Base-by-base conservation (phyloP, 352 stramenopile genomes). In the Aphanomyces invadans region DNA sequence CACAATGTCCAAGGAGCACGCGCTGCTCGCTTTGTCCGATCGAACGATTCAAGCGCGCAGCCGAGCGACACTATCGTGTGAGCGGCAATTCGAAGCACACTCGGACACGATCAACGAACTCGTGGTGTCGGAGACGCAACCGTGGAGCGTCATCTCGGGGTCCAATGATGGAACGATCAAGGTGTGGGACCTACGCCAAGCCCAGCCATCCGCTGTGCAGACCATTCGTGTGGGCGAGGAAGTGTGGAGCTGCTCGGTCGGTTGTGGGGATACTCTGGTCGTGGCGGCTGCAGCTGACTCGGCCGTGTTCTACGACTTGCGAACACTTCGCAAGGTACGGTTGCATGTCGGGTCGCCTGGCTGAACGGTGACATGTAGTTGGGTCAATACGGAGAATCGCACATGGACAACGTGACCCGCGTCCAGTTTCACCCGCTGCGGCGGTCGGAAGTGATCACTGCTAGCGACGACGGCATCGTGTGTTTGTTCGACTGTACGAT, bases 381-480 rank as follows among this genome's bases (percentile, higher is more conserved):
- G 2, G 83, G 87, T 4, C 77, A 84, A 44, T 97, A 96, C 66
- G 81, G 79, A 23, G 89, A 97, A 63, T 94, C 86, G 70, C 87
- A 96, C 73, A 81, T 92, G 25, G 88, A 96, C 68, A 79, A 86
- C 36, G 77, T 97, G 52, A 97, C 89, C 36, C 81, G 90, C 45
- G 87, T 97, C 26, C 81, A 77, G 2, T 96, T 95, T 74, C 86
- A 95, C 64, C 89, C 89, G 39, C 79, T 74, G 36, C 80, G 90
- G 28, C 75, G 65, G 26, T 74, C 79, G 15, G 91, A 89, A 70
- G 77, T 97, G 31, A 81, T 91, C 48, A 95, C 89, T n/a, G 89
- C 83, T 4, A 96, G 87, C 2, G 89, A 97, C 63, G 89, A 97
- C 69, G 89, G 89, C 56, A 75, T 96, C 49, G 88, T 97, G 74